Evolutionary conservation across 306 rosid species (phyloP), one percentile per base, ranked within the genome.

Genomic region (Vachellia pachyceras): DNA sequence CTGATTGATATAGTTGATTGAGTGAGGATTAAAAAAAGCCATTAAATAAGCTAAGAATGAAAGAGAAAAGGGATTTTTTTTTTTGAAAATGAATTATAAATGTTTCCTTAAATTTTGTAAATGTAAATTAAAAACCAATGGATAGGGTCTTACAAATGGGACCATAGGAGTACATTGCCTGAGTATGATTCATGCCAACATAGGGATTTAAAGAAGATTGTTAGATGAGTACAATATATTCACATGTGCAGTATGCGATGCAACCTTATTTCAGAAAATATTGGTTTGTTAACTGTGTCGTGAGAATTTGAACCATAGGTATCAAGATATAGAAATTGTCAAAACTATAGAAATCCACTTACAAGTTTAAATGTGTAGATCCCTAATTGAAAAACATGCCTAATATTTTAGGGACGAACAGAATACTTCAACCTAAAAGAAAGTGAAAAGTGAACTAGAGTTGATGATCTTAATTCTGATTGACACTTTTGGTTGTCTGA

Each of bases 401-500:
- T 50, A 17, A 50, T 15, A 50, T 15, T 17, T 5, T 50, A 50
- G 33, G 40, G 33, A 55, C 1, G 10, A 20, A 55, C 12, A 55
- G 0, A 55, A 55, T 55, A 55, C 1, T 20, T 7, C 2, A 55
- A n/a, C 20, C 15, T 23, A 58, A 58, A 50, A 50, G 7, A 15
- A 29, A 7, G n/a, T 20, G 44, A 35, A 35, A 33, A 64, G 22
- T 35, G 22, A 33, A 13, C 42, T 17, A 37, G 3, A 37, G 40
- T 5, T 37, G 40, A 37, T 37, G 40, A 37, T 37, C 33, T 2
- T 29, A 23, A 11, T 22, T 44, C 23, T 84, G 71, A 54, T 64
- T 75, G 86, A 5, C 44, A 58, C 58, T 78, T 29, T 77, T 44
- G 18, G 75, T 76, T 79, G 47, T 82, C 35, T 77, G 41, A 80